These are phyloP conservation scores for Fusarium euwallaceae DNA, from an alignment of 2,329 filamentous ascomycete species.

Conservation along the genomic window DNA sequence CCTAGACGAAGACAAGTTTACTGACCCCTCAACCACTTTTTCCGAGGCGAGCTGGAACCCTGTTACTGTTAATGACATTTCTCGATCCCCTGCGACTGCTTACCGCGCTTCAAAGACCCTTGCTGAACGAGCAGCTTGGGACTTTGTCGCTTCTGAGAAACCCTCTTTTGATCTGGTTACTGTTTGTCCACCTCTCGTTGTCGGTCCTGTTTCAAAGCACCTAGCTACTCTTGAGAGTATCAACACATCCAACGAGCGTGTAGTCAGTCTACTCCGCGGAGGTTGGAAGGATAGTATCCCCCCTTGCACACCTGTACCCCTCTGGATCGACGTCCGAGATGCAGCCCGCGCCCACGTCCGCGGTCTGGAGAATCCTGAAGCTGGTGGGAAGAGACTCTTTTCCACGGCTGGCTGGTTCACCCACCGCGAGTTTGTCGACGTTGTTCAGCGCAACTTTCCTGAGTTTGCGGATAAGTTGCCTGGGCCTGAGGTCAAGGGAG, in stretches of 20 bases:
- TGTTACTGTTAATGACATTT: conserved; percentile 60
- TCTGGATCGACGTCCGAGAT: conserved; percentile 70
- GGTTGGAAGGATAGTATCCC: conserved; percentile 62
- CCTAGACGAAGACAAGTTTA: conserved; percentile 54
- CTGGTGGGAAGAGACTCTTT: conserved; percentile 65
- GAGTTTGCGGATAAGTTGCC: conserved; percentile 64
- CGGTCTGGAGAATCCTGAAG: conserved; percentile 63
- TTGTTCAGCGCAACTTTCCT: conserved; percentile 63
- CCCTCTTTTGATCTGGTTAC: conserved; percentile 66
- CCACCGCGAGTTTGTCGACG: conserved; percentile 60
- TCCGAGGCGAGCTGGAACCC: conserved; percentile 68
- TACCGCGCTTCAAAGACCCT: conserved; percentile 69
- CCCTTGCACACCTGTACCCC: conserved; percentile 54
- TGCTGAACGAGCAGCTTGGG: conserved; percentile 67
- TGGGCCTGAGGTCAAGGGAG: conserved; percentile 57
- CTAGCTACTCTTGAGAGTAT: conserved; percentile 59
- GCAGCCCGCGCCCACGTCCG: conserved; percentile 66
- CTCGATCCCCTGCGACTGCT: conserved; percentile 55
- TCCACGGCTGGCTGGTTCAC: conserved; percentile 61
- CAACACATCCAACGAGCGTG: conserved; percentile 67
- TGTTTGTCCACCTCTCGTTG: conserved; percentile 68
- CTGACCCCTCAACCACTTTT: conserved; percentile 57
- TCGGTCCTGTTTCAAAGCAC: conserved; percentile 65
- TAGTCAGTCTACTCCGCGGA: conserved; percentile 65
- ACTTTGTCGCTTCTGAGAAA: conserved; percentile 59